A percentile compares a stretch with the other conserved stretches of the same genome.
Conservation (phyloP, 2,329 filamentous ascomycete genomes). For the Aspergillus pseudonomiae region DNA sequence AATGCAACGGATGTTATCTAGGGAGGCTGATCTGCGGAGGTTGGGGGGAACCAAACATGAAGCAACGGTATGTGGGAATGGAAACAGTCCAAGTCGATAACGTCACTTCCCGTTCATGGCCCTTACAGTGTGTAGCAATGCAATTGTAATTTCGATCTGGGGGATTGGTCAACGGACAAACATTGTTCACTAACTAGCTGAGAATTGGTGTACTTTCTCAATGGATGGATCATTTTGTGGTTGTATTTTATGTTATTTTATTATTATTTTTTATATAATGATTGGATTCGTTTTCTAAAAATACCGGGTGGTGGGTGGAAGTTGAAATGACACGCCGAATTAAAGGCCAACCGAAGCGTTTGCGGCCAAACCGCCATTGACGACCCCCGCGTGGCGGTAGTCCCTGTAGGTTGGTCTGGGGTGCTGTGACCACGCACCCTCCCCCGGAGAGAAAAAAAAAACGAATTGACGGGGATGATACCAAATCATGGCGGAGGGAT, state of each 20-base stretch:
- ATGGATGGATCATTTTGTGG: not conserved
- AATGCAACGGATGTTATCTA: not conserved
- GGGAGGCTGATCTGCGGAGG: slow-evolving; percentile 1
- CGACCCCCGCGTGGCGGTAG: not conserved
- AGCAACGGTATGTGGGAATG: not conserved
- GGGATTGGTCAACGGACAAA: slow-evolving; percentile 7
- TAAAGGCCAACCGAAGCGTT: slow-evolving; percentile 1
- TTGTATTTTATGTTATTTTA: not conserved
- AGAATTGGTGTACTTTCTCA: not conserved
- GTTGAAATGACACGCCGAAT: not conserved
- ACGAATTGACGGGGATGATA: not conserved
- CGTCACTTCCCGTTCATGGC: not conserved
- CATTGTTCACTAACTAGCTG: not conserved
- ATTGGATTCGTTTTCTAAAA: not conserved
- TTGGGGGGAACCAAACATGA: not conserved
- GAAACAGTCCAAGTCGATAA: not conserved
- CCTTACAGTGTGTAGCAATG: not conserved
- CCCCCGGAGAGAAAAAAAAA: not conserved
- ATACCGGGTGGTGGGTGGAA: not conserved
- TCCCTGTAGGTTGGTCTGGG: not conserved
- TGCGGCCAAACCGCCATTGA: slow-evolving; percentile 1
- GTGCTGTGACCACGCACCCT: not conserved
- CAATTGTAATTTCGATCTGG: not conserved
- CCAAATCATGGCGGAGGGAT: not conserved
- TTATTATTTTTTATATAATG: not conserved